These are phyloP conservation scores for Rhodotorula sp. DNA, from an alignment of 1,284 basidiomycete genomes.

Conservation along the genomic window DNA sequence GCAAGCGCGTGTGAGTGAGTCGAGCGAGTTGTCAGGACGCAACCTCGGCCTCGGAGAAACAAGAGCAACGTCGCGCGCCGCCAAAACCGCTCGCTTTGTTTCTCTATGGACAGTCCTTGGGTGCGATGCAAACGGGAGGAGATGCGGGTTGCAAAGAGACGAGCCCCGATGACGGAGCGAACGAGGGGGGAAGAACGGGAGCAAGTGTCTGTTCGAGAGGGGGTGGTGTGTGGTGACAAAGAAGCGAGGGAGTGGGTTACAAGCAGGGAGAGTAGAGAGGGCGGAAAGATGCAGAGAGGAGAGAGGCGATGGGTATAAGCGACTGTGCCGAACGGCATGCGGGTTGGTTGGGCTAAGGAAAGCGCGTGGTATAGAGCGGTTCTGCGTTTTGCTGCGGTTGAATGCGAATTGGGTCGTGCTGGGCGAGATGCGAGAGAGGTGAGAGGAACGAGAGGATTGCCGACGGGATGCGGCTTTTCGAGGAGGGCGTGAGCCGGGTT, in stretches of 20 bases:
- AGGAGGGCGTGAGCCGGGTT: no score
- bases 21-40: no score
- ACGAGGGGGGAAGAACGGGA: neutral
- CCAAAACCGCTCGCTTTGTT: no score
- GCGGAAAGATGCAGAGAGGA: neutral
- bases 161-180: no score
- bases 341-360: neutral
- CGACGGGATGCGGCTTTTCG: neutral
- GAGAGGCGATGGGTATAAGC: neutral
- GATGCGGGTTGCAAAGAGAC: neutral
- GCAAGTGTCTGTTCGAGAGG: neutral
- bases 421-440: neutral
- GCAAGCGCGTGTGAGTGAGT: no score
- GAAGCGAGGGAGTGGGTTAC: neutral
- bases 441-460: neutral
- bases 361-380: neutral
- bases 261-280: neutral
- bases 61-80: no score
- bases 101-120: no score
- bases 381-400: constrained; percentile 2
- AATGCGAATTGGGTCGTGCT: neutral
- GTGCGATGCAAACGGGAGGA: neutral
- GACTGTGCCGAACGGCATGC: neutral
- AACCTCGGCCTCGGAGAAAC: no score
- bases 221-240: neutral